Base-by-base conservation (phyloP, 176 grass and related monocot species). In the Rhipidocladum racemiflorum region DNA sequence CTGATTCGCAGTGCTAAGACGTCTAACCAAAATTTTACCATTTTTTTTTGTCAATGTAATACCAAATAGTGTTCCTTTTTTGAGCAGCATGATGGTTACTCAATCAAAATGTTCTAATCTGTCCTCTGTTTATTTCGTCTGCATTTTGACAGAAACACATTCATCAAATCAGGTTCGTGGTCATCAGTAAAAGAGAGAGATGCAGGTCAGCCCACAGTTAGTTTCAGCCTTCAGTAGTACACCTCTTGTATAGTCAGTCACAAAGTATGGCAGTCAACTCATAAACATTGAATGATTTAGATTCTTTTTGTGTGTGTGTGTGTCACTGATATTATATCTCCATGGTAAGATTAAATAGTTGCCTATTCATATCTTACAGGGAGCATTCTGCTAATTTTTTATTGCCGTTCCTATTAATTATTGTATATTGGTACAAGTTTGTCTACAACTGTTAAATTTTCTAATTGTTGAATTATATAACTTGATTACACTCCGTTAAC, bases 191-290 rank as follows among this genome's bases (percentile, higher is more conserved):
- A 38, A 35, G 68, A n/a, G 21, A 48, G 38, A 76, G 42, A 87
- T 88, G 87, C 87, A 88, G 87, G 87, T 88, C 23, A 74, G 68
- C 46, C 16, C 7, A 27, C 40, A 50, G 24, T 49, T 74, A 11
- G 9, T 55, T 74, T 74, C 48, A 51, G 8, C 11, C 8, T 86
- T 75, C 17, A 30, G 34, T 43, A 43, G 7, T n/a, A 50, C 36
- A 18, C 55, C 61, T 43, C 23, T 59, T 84, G 61, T 39, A 28
- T 49, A 38, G 1, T 12, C 6, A 3, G 16, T 28, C 2, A 24
- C 5, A 11, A 21, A 66, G 50, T 65, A 12, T 69, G 11, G 9
- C 1, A 23, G 3, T 61, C 15, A 61, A 40, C 42, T 49, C 38
- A 50, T 21, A 61, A 6, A 61, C n/a, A 29, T 7, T n/a, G 50